These are phyloP conservation scores for Balamuthia mandrillaris DNA, from an alignment of 208 protist species.

Conservation along the genomic window DNA sequence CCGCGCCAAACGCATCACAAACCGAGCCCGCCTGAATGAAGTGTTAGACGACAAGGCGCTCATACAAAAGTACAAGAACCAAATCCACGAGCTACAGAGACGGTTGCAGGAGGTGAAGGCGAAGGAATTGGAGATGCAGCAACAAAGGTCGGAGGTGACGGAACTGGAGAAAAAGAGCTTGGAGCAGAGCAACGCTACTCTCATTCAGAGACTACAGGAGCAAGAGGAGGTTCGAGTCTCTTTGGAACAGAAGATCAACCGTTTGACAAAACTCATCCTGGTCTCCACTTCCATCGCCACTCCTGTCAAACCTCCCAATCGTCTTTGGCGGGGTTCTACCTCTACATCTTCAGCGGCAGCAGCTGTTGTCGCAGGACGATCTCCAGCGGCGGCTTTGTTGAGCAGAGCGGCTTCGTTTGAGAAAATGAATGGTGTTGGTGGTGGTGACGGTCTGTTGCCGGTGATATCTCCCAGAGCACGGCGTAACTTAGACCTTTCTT, in stretches of 20 bases:
- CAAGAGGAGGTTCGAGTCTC: not conserved
- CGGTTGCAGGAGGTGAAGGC: not conserved
- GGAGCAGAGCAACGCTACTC: too few species aligned
- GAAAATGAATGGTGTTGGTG: too few species aligned
- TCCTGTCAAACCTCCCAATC: not conserved
- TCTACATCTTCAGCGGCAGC: not conserved
- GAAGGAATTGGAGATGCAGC: not conserved
- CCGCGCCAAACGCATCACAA: slow-evolving; percentile 71
- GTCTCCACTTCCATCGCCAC: not conserved
- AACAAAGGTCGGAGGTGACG: not conserved
- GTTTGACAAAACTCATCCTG: not conserved
- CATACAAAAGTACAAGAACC: not conserved
- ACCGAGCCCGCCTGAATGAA: slow-evolving; percentile 68
- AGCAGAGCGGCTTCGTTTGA: too few species aligned
- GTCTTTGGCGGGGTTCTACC: not conserved
- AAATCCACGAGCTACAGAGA: not conserved
- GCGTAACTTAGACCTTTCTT: too few species aligned
- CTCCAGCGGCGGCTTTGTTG: too few species aligned
- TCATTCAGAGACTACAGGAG: too few species aligned
- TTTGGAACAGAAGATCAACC: slow-evolving; percentile 4
- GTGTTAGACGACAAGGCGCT: slow-evolving; percentile 14
- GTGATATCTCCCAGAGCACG: too few species aligned
- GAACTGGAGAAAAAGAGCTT: not conserved
- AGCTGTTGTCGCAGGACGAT: not conserved
- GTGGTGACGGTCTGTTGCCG: too few species aligned